These are phyloP conservation scores for Endotrypanum monterogeii DNA, from an alignment of 208 protist species.

Conservation along the genomic window DNA sequence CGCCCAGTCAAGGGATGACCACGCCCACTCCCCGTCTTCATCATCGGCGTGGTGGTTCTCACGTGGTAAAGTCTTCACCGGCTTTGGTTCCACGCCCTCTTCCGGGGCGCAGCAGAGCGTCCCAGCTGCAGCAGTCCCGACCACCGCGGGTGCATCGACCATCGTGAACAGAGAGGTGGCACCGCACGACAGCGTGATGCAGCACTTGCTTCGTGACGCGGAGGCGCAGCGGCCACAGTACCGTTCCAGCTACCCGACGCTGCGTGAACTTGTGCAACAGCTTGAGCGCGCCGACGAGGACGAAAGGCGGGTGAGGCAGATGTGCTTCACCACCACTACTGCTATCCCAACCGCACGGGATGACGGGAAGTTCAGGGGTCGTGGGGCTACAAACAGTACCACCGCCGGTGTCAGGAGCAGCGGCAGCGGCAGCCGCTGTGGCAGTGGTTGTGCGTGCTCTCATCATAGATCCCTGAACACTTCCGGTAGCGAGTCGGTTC, in stretches of 20 bases:
- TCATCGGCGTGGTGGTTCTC: background rate
- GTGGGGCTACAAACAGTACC: too few relatives aligned
- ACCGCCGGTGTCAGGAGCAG: too few relatives aligned
- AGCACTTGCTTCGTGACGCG: slow-evolving; percentile 1
- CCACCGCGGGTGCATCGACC: background rate
- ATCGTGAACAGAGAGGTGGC: slow-evolving; percentile 30
- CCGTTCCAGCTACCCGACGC: slow-evolving; percentile 26
- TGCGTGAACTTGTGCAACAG: slow-evolving; percentile 25
- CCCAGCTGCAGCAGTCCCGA: background rate
- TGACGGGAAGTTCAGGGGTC: too few relatives aligned
- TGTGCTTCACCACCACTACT: slow-evolving; percentile 5
- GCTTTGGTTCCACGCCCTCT: background rate
- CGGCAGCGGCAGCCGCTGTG: background rate
- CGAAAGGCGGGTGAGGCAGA: slow-evolving; percentile 21
- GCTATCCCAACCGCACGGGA: background rate
- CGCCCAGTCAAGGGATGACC: background rate
- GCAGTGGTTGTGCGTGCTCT: background rate
- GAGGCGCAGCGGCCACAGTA: slow-evolving; percentile 23
- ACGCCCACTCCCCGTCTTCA: background rate
- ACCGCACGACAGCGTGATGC: slow-evolving; percentile 30
- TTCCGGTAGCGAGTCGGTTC: too few relatives aligned
- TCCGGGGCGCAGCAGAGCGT: background rate
- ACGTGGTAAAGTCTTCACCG: background rate
- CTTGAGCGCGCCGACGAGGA: slow-evolving; percentile 23
- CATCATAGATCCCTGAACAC: too few relatives aligned